Evolutionary conservation across 2,329 filamentous ascomycete species (phyloP), one percentile per base, ranked within the genome.

Genomic region (Calonectria montana): DNA sequence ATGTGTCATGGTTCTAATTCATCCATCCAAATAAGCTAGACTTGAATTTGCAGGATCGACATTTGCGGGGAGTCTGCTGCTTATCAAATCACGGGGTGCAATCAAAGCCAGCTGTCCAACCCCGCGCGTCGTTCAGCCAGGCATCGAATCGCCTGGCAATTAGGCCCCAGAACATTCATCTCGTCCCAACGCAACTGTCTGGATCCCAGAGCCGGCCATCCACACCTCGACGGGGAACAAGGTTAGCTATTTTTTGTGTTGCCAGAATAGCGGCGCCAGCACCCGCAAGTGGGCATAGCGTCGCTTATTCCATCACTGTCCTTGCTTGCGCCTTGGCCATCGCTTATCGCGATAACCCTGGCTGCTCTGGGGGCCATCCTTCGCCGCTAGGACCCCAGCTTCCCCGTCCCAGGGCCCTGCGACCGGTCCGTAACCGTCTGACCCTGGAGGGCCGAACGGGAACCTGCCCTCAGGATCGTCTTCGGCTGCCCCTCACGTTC

Each of bases 271-370:
- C 21, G 29, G 55, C 57, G 45, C 57, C 64, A 43, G 29, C 37
- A 55, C 43, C 63, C 41, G 23, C 43, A n/a, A 66, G 68, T 53
- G 55, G 35, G 53, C 53, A 68, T 39, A 68, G 65, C 55, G 57
- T 57, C 37, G 69, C 64, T 45, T 61, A 53, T 45, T 13, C 27
- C 43, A 21, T 45, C 39, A 18, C 21, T 31, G 23, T 10, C 21
- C n/a, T 23, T 35, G 41, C 55, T 27, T 18, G 37, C 63, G 47
- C 53, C 53, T 25, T 59, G 47, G 37, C 55, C n/a, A 45, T 64
- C 69, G 69, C 69, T 67, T 71, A 68, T 71, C 69, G 69, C 69
- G 57, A 68, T 50, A 71, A 55, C 37, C 64, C 50, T 67, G 64
- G 41, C 25, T 29, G 37, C 35, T 29, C 67, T 62, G 23, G 57